Percentiles rank a stretch among this genome's conserved stretches.
Evolutionary conservation across 305 asterid genomes (phyloP).

Genomic region (Fraxinus nigra): DNA sequence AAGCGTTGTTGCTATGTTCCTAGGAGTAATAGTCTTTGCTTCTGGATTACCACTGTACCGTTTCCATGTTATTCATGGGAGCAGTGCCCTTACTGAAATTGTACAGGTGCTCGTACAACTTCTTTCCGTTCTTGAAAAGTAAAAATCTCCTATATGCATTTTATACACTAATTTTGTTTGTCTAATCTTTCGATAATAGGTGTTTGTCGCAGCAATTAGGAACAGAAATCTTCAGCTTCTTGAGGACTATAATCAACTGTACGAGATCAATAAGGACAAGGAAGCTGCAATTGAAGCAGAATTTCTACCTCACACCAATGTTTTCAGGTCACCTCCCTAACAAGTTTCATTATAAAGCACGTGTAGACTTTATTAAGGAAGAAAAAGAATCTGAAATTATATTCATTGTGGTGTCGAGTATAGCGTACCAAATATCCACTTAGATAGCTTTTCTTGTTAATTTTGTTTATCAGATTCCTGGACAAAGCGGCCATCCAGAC

Average conservation of each 20-base stretch:
- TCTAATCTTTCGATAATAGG: slow-evolving; percentile 30
- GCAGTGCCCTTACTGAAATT: slow-evolving; percentile 54
- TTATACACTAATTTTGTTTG: neutral
- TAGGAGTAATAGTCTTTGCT: slow-evolving; percentile 35
- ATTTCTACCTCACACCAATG: slow-evolving; percentile 51
- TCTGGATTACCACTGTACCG: slow-evolving; percentile 55
- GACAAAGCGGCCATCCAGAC: slow-evolving; percentile 72
- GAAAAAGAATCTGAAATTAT: neutral
- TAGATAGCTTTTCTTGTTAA: neutral
- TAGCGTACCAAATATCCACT: neutral
- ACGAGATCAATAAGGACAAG: slow-evolving; percentile 43
- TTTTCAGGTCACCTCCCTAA: slow-evolving; percentile 39
- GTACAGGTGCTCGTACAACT: slow-evolving; percentile 38
- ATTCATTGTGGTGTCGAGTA: neutral
- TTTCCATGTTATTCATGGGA: slow-evolving; percentile 52
- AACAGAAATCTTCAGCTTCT: slow-evolving; percentile 62
- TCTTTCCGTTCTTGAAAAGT: neutral
- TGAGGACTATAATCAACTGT: slow-evolving; percentile 38
- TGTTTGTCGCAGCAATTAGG: slow-evolving; percentile 54
- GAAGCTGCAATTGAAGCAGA: slow-evolving; percentile 43
- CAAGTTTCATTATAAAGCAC: neutral
- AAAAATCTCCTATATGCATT: neutral
- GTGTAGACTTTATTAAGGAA: neutral
- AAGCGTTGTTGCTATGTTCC: slow-evolving; percentile 49
- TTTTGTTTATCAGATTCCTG: slow-evolving; percentile 40